Evolutionary conservation across 1,284 basidiomycete genomes (phyloP).

Genomic region (Vanrija pseudolonga): DNA sequence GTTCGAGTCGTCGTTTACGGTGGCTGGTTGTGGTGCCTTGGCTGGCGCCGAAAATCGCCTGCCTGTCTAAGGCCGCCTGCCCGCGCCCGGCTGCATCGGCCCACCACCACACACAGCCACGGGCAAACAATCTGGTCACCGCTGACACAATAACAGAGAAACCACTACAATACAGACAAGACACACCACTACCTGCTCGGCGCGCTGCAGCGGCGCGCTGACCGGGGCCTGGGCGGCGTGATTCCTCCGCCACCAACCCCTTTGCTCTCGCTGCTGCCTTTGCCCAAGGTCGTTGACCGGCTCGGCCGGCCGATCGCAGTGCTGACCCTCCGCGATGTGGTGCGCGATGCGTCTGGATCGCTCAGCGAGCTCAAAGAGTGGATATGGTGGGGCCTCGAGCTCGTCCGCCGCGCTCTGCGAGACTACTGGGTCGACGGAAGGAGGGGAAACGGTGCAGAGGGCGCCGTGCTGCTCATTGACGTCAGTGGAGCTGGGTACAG

Average conservation of each 20-base stretch:
- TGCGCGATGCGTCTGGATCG: constrained; percentile 32
- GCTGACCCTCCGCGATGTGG: constrained; percentile 34
- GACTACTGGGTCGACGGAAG: constrained; percentile 35
- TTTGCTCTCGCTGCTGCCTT: constrained; percentile 39
- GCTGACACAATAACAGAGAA: constrained; percentile 20
- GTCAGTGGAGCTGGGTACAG: constrained; percentile 43
- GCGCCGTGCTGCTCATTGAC: constrained; percentile 43
- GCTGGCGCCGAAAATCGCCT: too few species aligned
- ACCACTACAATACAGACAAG: constrained; percentile 33
- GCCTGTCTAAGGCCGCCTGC: neutral
- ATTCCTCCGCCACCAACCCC: constrained; percentile 27
- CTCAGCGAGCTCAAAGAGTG: constrained; percentile 42
- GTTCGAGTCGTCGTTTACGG: neutral
- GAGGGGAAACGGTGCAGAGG: constrained; percentile 30
- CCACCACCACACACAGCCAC: neutral
- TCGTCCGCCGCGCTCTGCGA: constrained; percentile 30
- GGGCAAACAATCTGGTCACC: neutral
- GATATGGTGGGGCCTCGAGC: constrained; percentile 45
- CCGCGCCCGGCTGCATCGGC: neutral
- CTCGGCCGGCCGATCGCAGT: constrained; percentile 41
- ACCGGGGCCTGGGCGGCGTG: constrained; percentile 22
- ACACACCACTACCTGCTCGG: constrained; percentile 27
- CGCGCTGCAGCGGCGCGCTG: constrained; percentile 21
- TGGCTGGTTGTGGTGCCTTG: neutral
- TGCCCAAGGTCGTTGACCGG: constrained; percentile 30